Conservation (phyloP, 768 basidiomycete genomes). For the Termitomyces eurrhizus region DNA sequence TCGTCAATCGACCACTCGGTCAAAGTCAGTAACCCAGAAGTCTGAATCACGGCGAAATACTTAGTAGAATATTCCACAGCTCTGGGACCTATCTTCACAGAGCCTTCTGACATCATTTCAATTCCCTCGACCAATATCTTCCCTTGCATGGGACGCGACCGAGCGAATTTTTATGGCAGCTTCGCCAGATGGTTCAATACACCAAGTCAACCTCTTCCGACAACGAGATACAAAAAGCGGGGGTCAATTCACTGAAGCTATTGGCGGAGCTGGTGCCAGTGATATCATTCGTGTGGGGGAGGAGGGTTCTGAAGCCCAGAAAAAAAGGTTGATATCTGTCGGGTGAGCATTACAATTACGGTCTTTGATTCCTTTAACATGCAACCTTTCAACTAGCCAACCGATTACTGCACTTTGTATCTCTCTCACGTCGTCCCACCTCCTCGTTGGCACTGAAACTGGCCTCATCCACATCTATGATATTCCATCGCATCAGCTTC, state of each 20-base stretch:
- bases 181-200: constrained; percentile 68
- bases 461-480: constrained; percentile 82
- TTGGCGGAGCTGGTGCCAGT: constrained; percentile 69
- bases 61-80: constrained; percentile 32
- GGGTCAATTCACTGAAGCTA: constrained; percentile 54
- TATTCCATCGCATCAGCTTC: constrained; percentile 83
- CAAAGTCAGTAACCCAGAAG: constrained; percentile 52
- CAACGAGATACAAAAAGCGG: constrained; percentile 52
- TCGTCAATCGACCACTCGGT: constrained; percentile 87
- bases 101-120: constrained; percentile 82
- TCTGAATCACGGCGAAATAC: neutral
- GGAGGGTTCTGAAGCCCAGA: constrained; percentile 40
- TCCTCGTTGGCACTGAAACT: constrained; percentile 76
- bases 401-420: constrained; percentile 70
- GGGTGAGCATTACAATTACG: constrained; percentile 43
- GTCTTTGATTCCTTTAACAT: neutral
- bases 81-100: constrained; percentile 78
- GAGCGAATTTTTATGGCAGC: constrained; percentile 90
- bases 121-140: constrained; percentile 74
- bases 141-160: constrained; percentile 72
- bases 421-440: constrained; percentile 71
- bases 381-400: constrained; percentile 42
- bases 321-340: constrained; percentile 64
- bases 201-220: constrained; percentile 77
- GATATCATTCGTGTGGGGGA: constrained; percentile 71